Percentiles rank a stretch among this genome's conserved stretches.
These are phyloP conservation scores for Theileria sp. DNA, from an alignment of 169 alveolate genomes.

Conservation along the genomic window DNA sequence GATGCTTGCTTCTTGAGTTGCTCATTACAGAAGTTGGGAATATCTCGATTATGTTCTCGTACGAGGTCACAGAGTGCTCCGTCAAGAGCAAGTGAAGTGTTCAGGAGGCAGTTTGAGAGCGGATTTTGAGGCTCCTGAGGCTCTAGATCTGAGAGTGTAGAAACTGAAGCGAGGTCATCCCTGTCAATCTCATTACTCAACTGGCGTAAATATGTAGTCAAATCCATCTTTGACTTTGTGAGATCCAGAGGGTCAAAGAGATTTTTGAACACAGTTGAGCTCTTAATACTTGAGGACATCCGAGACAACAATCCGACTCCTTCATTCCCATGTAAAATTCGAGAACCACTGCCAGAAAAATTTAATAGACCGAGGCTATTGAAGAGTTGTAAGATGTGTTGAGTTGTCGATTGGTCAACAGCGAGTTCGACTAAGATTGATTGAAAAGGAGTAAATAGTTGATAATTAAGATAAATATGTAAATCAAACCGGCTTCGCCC, in stretches of 20 bases:
- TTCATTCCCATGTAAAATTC: too few relatives aligned
- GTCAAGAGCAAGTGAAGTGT: conserved; percentile 9
- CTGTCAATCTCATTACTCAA: conserved; percentile 8
- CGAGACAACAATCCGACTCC: neutral
- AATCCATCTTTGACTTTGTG: conserved; percentile 1
- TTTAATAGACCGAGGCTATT: conserved; percentile 14
- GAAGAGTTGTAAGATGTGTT: neutral
- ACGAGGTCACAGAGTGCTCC: conserved; percentile 5
- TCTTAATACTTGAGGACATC: conserved; percentile 1
- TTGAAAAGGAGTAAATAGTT: conserved; percentile 4
- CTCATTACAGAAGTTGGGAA: neutral
- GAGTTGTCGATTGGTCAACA: neutral
- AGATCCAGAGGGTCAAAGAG: neutral
- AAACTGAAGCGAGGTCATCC: conserved; percentile 21
- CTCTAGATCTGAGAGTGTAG: conserved; percentile 20
- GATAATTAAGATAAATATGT: conserved; percentile 13
- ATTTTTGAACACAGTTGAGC: conserved; percentile 11
- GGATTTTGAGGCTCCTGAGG: neutral
- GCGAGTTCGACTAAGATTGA: conserved; percentile 13
- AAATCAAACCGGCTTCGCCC: conserved; percentile 9
- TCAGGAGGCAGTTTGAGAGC: conserved; percentile 10
- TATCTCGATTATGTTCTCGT: neutral
- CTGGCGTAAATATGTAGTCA: conserved; percentile 3
- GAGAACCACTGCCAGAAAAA: neutral
- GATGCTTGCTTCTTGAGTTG: conserved; percentile 4